phyloP scores from a whole-genome alignment of 2,329 filamentous ascomycete genomes.

The Teratosphaeria pseudoeucalypti region DNA sequence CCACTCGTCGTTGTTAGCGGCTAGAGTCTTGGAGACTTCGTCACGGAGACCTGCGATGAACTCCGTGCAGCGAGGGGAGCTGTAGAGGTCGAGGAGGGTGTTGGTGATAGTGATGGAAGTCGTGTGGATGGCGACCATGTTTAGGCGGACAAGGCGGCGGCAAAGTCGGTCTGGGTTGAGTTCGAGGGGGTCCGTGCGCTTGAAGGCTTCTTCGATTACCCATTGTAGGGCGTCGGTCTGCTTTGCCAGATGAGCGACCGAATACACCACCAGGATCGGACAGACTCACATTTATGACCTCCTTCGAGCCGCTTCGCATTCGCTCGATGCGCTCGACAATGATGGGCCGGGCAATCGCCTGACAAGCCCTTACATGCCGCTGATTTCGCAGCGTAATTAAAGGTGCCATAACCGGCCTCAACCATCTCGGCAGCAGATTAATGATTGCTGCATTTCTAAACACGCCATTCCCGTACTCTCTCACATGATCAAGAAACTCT shows the following conservation, averaged over 20 bases:
- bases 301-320: not conserved
- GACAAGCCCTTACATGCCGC: not conserved
- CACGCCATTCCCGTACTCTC: not conserved
- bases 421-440: not conserved
- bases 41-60: conserved; percentile 27
- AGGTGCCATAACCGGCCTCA: not conserved
- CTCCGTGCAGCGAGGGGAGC: conserved; percentile 24
- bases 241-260: not conserved
- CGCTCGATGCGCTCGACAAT: conserved; percentile 1
- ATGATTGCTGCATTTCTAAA: not conserved
- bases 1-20: conserved; percentile 10
- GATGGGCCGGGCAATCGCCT: not conserved
- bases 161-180: conserved; percentile 40
- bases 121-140: conserved; percentile 51
- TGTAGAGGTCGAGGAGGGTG: conserved; percentile 35
- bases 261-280: not conserved
- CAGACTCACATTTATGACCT: not conserved
- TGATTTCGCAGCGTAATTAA: not conserved
- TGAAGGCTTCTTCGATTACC: conserved; percentile 27
- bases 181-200: conserved; percentile 25
- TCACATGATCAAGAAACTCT: conserved; percentile 36
- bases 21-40: conserved; percentile 17
- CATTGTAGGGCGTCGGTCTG: conserved; percentile 40
- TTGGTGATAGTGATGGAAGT: conserved; percentile 43
- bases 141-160: conserved; percentile 43